Base-by-base conservation (phyloP, 805 yeast genomes). In the Kodamaea laetipori region DNA sequence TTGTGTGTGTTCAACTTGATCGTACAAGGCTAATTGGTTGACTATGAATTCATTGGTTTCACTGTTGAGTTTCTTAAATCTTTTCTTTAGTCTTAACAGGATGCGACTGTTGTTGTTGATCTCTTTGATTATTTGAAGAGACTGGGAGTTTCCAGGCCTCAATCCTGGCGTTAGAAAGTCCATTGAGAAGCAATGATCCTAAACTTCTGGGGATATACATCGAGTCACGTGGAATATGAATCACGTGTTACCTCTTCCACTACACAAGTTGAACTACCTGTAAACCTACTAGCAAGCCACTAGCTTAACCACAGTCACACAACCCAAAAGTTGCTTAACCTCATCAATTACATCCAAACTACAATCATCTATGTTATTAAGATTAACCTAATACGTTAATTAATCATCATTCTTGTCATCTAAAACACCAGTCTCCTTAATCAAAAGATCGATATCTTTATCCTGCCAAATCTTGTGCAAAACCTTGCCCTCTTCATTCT, bases 401-500 rank as follows among this genome's bases (percentile, higher is more conserved):
- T n/a, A n/a, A 35, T 64, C 68, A 31, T 63, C 69, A 36, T 38
- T 39, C 45, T 58, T 57, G 24, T 57, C 60, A 33, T 80, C 79
- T 47, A 81, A 76, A 31, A 89, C 79, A 2, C 94, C 96, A 32
- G 82, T 67, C 50, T 80, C 82, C 57, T 81, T 81, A 57, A 94
- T 76, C 58, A 92, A 71, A 39, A 63, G 69, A 51, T 88, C 90
- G 50, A 94, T 82, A 51, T 90, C 94, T 4, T 69, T 64, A 15
- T 90, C 95, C 47, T 70, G 77, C 90, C 92, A 94, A 52, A 94
- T 80, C 62, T 80, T 82, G 56, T 84, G 84, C 42, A 73, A 61
- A 23, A 86, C 70, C 44, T 79, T 70, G 27, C 82, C 86, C 25
- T 62, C 64, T 28, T 71, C 62, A 56, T 41, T 63, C 65, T 57